phyloP scores from a whole-genome alignment of 2,329 filamentous ascomycete genomes.

The Emmonsia crescens region DNA sequence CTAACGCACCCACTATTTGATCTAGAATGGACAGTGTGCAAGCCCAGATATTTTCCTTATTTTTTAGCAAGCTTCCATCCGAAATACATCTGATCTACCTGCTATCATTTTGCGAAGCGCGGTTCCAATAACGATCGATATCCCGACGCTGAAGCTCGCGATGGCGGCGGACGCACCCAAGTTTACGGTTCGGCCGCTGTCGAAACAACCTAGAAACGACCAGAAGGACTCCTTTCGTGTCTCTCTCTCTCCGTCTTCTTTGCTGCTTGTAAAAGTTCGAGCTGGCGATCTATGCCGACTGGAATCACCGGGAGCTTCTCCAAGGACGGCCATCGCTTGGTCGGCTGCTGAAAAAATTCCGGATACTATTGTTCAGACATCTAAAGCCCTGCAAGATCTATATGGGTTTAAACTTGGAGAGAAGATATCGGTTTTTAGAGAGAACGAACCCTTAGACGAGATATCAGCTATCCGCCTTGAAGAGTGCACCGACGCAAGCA shows the following conservation, averaged over 20 bases:
- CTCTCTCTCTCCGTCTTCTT: slow-evolving; percentile 45
- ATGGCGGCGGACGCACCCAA: slow-evolving; percentile 31
- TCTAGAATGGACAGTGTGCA: not conserved
- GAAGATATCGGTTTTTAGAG: slow-evolving; percentile 50
- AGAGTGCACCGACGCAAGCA: slow-evolving; percentile 43
- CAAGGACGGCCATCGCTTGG: slow-evolving; percentile 54
- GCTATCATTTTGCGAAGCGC: not conserved
- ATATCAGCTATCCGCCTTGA: slow-evolving; percentile 50
- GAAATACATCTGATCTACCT: not conserved
- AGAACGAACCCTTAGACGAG: slow-evolving; percentile 41
- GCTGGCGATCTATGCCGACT: slow-evolving; percentile 47
- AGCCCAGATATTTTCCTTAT: not conserved
- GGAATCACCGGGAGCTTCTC: slow-evolving; percentile 19
- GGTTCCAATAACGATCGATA: not conserved
- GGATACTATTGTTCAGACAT: slow-evolving; percentile 59
- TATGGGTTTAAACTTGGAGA: slow-evolving; percentile 64
- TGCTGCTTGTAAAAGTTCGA: slow-evolving; percentile 44
- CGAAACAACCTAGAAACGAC: slow-evolving; percentile 36
- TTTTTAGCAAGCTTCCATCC: not conserved
- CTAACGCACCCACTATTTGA: not conserved
- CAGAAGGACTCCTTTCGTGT: slow-evolving; percentile 50
- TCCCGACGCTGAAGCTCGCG: slow-evolving; percentile 1
- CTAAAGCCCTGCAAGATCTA: slow-evolving; percentile 60
- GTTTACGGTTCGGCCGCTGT: slow-evolving; percentile 47
- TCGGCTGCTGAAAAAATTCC: slow-evolving; percentile 51